A percentile compares a stretch with the other conserved stretches of the same genome.
phyloP scores from a whole-genome alignment of 148 eudicot genomes.

The Beta vulgaris region DNA sequence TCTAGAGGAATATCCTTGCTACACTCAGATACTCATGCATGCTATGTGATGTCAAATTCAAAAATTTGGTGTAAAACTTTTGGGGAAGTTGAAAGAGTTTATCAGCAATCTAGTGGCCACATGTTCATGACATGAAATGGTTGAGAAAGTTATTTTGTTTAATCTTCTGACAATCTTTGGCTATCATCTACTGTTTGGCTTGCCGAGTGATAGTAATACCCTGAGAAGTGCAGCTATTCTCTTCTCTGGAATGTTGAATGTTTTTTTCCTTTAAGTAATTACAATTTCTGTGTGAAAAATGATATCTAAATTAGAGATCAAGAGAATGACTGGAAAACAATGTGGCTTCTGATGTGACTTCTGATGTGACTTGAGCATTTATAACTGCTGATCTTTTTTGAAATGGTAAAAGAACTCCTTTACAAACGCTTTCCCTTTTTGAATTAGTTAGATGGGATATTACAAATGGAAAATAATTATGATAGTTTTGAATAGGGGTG shows the following conservation, averaged over 20 bases:
- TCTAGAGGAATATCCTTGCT: background rate
- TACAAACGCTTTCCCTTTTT: background rate
- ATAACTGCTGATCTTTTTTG: background rate
- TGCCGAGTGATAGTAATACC: background rate
- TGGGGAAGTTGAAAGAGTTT: background rate
- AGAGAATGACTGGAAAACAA: background rate
- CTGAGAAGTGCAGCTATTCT: background rate
- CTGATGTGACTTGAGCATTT: background rate
- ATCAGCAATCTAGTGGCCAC: background rate
- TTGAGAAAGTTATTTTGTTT: background rate
- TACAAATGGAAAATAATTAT: background rate
- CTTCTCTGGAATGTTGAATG: background rate
- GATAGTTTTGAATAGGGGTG: background rate
- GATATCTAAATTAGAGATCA: background rate
- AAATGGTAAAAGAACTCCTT: background rate
- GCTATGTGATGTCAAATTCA: background rate
- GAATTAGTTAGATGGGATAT: background rate
- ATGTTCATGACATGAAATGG: background rate
- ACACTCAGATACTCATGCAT: too few species aligned
- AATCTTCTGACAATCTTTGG: background rate
- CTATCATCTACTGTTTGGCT: background rate
- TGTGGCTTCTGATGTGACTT: background rate
- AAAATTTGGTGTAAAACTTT: background rate
- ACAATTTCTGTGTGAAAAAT: too few species aligned
- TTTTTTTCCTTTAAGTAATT: background rate